Conservation (phyloP, 108 stramenopile genomes). For the Pseudonitzschia delicatissima region DNA sequence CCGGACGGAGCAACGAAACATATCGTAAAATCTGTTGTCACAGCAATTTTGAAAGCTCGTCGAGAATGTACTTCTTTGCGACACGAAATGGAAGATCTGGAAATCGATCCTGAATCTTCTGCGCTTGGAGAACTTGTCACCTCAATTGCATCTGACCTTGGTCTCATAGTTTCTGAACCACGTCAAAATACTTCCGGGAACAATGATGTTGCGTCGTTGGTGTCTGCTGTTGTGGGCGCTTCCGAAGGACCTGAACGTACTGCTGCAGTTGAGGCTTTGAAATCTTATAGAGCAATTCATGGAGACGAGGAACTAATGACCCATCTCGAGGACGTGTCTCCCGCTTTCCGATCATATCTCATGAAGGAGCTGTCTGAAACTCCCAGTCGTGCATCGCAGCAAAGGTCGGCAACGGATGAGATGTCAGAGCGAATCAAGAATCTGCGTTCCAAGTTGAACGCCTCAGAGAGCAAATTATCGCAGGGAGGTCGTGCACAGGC, state of each 20-base stretch:
- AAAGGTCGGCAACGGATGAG: background rate
- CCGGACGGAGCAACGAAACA: slow-evolving; percentile 22
- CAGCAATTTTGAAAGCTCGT: slow-evolving; percentile 28
- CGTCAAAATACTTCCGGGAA: background rate
- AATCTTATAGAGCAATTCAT: slow-evolving; percentile 37
- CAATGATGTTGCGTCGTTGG: slow-evolving; percentile 42
- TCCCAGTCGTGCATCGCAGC: background rate
- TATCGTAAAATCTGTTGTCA: slow-evolving; percentile 15
- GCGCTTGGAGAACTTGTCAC: slow-evolving; percentile 23
- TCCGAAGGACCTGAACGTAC: slow-evolving; percentile 48
- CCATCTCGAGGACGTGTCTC: slow-evolving; percentile 62
- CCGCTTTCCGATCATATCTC: slow-evolving; percentile 58
- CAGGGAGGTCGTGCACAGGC: background rate
- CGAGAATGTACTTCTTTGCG: slow-evolving; percentile 10
- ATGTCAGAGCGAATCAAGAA: slow-evolving; percentile 56
- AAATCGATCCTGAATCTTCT: slow-evolving; percentile 29
- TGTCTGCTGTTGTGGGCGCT: slow-evolving; percentile 60
- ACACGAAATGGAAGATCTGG: slow-evolving; percentile 28
- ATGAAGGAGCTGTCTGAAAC: slow-evolving; percentile 42
- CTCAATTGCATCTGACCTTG: slow-evolving; percentile 26
- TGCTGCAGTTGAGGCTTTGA: slow-evolving; percentile 51
- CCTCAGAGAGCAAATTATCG: slow-evolving; percentile 26
- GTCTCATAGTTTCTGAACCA: background rate
- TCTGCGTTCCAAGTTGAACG: slow-evolving; percentile 44
- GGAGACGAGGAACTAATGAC: slow-evolving; percentile 57